These are phyloP conservation scores for Westerdykella sp. DNA, from an alignment of 2,329 filamentous ascomycete species.

Conservation along the genomic window DNA sequence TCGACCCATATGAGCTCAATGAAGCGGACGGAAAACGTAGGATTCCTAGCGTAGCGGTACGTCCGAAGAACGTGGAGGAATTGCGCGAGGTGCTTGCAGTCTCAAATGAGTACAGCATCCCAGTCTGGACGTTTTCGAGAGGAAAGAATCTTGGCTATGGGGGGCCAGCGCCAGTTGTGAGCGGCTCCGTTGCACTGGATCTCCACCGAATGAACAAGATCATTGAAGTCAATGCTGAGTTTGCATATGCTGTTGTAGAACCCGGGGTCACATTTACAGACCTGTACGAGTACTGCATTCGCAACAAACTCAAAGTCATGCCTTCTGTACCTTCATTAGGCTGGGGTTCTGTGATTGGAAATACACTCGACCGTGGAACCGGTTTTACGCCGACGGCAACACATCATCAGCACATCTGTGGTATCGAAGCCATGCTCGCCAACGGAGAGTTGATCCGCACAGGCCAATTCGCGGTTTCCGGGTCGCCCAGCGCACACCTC, in stretches of 20 bases:
- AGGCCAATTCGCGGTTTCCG: conserved; percentile 38
- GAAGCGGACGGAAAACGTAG: conserved; percentile 37
- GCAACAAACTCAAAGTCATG: conserved; percentile 29
- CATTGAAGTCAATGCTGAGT: conserved; percentile 41
- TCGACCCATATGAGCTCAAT: conserved; percentile 44
- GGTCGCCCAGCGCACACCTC: conserved; percentile 37
- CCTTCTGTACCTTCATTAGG: conserved; percentile 29
- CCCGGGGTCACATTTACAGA: conserved; percentile 25
- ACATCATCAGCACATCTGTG: conserved; percentile 35
- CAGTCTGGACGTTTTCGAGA: conserved; percentile 28
- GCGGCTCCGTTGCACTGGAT: conserved; percentile 31
- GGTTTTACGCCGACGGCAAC: conserved; percentile 38
- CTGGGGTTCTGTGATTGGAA: conserved; percentile 32
- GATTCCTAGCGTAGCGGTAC: conserved; percentile 42
- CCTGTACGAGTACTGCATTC: conserved; percentile 27
- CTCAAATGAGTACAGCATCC: conserved; percentile 22
- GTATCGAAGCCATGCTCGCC: conserved; percentile 35
- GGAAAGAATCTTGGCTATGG: conserved; percentile 36
- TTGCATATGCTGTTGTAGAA: conserved; percentile 44
- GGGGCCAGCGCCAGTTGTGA: conserved; percentile 31
- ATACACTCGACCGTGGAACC: conserved; percentile 39
- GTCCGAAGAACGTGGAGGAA: conserved; percentile 25
- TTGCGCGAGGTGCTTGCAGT: conserved; percentile 18
- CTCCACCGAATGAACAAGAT: conserved; percentile 41
- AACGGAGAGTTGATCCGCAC: conserved; percentile 30